Base-by-base conservation (phyloP, 768 basidiomycete species). In the Xerocomellus chrysenteron region DNA sequence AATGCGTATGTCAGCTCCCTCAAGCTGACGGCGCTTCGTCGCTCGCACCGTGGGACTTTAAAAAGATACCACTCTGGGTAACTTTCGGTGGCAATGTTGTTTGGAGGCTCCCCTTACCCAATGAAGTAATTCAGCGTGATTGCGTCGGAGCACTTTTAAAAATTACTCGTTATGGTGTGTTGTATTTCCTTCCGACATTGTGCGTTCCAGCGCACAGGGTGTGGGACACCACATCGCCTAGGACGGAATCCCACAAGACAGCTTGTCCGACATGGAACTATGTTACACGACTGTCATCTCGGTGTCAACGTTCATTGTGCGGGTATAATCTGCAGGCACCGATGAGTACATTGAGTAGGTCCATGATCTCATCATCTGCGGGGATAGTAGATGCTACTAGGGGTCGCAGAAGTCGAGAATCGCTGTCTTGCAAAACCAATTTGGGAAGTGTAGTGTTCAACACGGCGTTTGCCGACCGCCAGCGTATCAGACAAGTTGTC, bases 1-100 rank as follows among this genome's bases (percentile, higher is more conserved):
- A 71, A 30, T 54, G 59, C 13, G 30, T 71, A 56, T 56, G 71
- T 70, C 66, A 73, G 69, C 67, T 45, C 58, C 47, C 58, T 60
- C 59, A 50, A 21, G 62, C 60, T 50, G 59, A 44, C 24, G 36
- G 43, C 47, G 54, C 52, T 46, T 53, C 12, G 1, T 40, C 4
- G 6, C 37, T 24, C 5, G 17, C 14, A 46, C 28, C 46, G 45
- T 61, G 53, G 39, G 24, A 49, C 37, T 26, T 21, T 1, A 4
- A 32, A 51, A 58, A 60, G 36, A 50, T 71, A 43, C 70, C 69
- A 45, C 7, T 43, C 40, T 62, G 28, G 60, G 70, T 46, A 73
- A 69, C 40, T 64, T 41, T 47, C 0, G 19, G 59, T 62, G 65
- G 71, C 65, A 42, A 52, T 66, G 66, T 60, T 5, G 26, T 48